These are phyloP conservation scores for Glycyrrhiza uralensis DNA, from an alignment of 306 rosid species.

Conservation along the genomic window DNA sequence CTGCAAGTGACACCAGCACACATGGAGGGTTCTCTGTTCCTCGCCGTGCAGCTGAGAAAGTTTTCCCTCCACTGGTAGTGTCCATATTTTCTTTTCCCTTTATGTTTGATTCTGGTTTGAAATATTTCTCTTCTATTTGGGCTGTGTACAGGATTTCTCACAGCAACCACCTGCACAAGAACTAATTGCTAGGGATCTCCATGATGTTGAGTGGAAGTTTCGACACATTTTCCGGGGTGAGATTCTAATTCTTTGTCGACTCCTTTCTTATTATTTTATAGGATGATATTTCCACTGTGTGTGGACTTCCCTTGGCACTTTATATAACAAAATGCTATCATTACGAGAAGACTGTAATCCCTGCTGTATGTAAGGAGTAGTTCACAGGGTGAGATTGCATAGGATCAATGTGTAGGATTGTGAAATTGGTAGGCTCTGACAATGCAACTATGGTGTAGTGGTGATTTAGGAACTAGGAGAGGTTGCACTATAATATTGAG, in stretches of 20 bases:
- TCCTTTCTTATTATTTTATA: background rate
- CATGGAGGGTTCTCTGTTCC: conserved; percentile 96
- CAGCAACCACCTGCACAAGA: conserved; percentile 89
- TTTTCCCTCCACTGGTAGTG: conserved; percentile 76
- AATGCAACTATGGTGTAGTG: background rate
- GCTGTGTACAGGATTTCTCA: conserved; percentile 58
- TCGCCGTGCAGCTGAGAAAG: conserved; percentile 95
- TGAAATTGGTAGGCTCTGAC: background rate
- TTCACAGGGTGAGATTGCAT: too few relatives aligned
- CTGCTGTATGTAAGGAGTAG: background rate
- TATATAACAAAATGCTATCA: background rate
- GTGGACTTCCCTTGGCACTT: background rate
- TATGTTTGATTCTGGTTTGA: conserved; percentile 17
- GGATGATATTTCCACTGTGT: background rate
- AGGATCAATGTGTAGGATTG: too few relatives aligned
- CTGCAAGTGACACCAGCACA: conserved; percentile 88
- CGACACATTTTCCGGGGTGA: conserved; percentile 79
- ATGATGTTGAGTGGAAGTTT: conserved; percentile 88
- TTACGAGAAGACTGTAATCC: background rate
- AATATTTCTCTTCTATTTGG: conserved; percentile 27
- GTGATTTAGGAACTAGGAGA: too few relatives aligned
- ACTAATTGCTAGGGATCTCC: conserved; percentile 85
- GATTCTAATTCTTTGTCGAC: background rate
- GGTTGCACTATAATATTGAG: too few relatives aligned
- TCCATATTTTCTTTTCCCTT: conserved; percentile 9